Evolutionary conservation across 1,139 yeast species (phyloP), one percentile per base, ranked within the genome.

Genomic region (Yamadazyma atmosphaerica): DNA sequence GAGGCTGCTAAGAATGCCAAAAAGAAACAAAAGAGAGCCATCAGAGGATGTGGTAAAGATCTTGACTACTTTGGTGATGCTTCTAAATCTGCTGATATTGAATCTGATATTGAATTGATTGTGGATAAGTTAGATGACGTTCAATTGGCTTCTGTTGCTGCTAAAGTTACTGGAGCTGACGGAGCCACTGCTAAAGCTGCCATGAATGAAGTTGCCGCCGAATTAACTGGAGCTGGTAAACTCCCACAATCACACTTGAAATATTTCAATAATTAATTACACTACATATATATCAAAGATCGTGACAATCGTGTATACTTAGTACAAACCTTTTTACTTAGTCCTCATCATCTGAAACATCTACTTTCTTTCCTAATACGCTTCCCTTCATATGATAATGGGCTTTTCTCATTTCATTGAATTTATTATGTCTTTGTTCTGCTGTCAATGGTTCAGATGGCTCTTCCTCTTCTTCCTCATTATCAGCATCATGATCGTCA

Each of bases 21-120:
- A 86, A 95, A 92, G 90, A 87, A 88, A 86, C 76, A 92, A 87
- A 89, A 87, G 97, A 78, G 98, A 78, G 70, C 86, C 40, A 69
- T 92, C 51, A 88, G 98, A 79, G 69, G 71, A 54, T 74, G 90
- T 41, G 87, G 81, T 52, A 89, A 90, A 75, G 97, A 87, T 30
- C 80, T 74, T 54, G 87, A 77, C 47, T 89, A 87, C 79, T 88
- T 89, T 55, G 92, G 94, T 49, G 88, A 83, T 49, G 83, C 81
- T 41, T 77, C 68, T 46, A 78, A 79, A 45, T 74, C 90, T 39
- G 72, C 79, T 40, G 72, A 73, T 42, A 82, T 86, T 51, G 95
- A 86, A 50, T 81, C 81, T 45, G 98, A 92, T 62, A 67, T 88
- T 47, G 95, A 84, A 49, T 68, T 80, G 47, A 73, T 92, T 53